These are phyloP conservation scores for Aureobasidium sp. DNA, from an alignment of 2,329 filamentous ascomycete genomes.

Conservation along the genomic window DNA sequence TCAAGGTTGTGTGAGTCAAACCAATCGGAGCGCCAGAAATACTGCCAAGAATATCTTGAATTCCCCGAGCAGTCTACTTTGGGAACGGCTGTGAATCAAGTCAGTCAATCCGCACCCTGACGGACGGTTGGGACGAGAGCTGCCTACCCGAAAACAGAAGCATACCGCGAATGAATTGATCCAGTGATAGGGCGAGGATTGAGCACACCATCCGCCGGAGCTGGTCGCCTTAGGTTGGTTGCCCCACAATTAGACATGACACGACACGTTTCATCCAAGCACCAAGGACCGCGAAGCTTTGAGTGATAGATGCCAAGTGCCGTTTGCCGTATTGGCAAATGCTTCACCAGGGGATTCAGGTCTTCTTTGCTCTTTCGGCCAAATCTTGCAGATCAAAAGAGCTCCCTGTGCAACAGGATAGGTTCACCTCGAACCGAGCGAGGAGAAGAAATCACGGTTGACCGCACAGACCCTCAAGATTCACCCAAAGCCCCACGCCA, in stretches of 20 bases:
- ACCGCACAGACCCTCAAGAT: not conserved
- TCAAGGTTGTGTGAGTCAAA: not conserved
- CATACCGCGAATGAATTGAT: not conserved
- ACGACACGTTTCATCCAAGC: not conserved
- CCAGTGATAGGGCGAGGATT: not conserved
- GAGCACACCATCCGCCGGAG: not conserved
- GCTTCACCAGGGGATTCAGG: not conserved
- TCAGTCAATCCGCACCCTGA: too few relatives aligned
- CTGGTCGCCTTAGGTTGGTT: not conserved
- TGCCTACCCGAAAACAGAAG: not conserved
- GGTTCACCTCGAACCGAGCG: not conserved
- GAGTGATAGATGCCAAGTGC: not conserved
- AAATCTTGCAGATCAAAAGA: not conserved
- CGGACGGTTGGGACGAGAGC: too few relatives aligned
- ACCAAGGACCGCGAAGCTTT: not conserved
- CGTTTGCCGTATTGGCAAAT: not conserved
- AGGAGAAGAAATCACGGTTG: not conserved
- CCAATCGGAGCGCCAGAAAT: not conserved
- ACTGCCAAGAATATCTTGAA: not conserved
- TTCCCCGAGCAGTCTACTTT: not conserved
- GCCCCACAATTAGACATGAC: not conserved
- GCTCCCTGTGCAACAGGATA: not conserved
- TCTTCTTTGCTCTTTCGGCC: not conserved
- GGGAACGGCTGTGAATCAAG: not conserved
- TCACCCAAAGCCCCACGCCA: not conserved